phyloP scores from a whole-genome alignment of 257 asterid species.

The Solanum ossicruentum region DNA sequence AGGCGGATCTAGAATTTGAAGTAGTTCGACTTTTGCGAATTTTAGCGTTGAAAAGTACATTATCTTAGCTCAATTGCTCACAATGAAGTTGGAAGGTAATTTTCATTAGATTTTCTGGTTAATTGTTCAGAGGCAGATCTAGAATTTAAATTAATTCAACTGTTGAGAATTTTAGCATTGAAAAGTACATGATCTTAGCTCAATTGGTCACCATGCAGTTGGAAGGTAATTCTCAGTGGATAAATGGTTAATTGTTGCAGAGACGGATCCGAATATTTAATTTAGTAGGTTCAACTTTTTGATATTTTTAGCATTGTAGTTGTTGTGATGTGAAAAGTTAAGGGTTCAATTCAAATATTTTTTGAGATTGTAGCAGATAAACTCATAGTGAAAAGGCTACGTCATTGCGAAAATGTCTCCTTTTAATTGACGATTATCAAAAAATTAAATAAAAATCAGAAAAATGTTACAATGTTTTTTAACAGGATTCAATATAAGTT shows the following conservation, averaged over 20 bases:
- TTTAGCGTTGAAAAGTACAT: conserved; percentile 17
- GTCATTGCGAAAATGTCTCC: background rate
- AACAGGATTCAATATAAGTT: too few species aligned
- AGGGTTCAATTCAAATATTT: background rate
- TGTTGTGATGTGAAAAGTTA: background rate
- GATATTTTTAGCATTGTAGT: background rate
- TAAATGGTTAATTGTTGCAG: background rate
- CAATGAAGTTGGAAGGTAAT: conserved; percentile 16
- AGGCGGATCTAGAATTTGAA: background rate
- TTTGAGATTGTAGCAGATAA: background rate
- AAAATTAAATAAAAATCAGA: too few species aligned
- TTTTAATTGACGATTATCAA: too few species aligned
- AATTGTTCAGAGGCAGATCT: background rate
- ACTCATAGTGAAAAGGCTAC: background rate
- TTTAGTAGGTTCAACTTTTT: background rate
- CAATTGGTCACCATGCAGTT: conserved; percentile 46
- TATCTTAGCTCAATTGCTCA: conserved; percentile 71
- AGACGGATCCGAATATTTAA: background rate
- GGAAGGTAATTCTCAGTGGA: background rate
- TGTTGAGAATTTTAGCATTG: background rate
- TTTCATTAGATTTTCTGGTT: background rate
- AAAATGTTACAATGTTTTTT: too few species aligned
- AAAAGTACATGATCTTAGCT: conserved; percentile 61
- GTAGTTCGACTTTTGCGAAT: background rate
- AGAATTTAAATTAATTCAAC: background rate